Conservation (phyloP, 768 basidiomycete genomes). For the Coprinopsis strossmayeri region DNA sequence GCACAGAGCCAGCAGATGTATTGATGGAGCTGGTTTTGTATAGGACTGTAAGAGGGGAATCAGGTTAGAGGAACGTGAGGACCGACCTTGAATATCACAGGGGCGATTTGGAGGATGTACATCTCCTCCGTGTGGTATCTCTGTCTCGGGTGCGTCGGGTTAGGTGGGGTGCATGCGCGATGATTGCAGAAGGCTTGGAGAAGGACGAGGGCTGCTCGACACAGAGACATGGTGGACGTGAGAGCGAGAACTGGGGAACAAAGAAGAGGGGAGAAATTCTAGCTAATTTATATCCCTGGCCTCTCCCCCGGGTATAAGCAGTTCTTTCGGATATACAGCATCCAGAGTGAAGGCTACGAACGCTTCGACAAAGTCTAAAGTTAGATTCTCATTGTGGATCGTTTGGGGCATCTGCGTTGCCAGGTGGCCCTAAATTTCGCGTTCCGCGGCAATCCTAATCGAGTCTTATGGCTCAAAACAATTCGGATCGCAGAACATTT, state of each 20-base stretch:
- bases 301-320: background rate
- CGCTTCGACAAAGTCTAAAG: slow-evolving; percentile 8
- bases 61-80: background rate
- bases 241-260: background rate
- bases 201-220: slow-evolving; percentile 39
- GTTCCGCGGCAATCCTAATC: slow-evolving; percentile 11
- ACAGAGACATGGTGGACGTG: slow-evolving; percentile 34
- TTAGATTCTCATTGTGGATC: slow-evolving; percentile 19
- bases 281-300: background rate
- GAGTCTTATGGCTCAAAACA: background rate
- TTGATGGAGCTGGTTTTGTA: too few relatives aligned
- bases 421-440: slow-evolving; percentile 4
- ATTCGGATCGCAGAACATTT: background rate
- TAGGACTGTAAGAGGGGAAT: slow-evolving; percentile 26
- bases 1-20: slow-evolving; percentile 44
- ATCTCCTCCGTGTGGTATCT: slow-evolving; percentile 49
- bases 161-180: slow-evolving; percentile 48
- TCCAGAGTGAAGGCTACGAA: background rate
- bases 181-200: slow-evolving; percentile 47
- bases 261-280: background rate
- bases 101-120: slow-evolving; percentile 48
- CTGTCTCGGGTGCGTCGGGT: slow-evolving; percentile 42
- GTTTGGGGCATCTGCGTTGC: slow-evolving; percentile 12
- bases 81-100: slow-evolving; percentile 46
- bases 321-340: background rate